Percentiles rank a stretch among this genome's conserved stretches.
Conservation (phyloP, 2,329 filamentous ascomycete species). For the Dactylellina cionopaga region DNA sequence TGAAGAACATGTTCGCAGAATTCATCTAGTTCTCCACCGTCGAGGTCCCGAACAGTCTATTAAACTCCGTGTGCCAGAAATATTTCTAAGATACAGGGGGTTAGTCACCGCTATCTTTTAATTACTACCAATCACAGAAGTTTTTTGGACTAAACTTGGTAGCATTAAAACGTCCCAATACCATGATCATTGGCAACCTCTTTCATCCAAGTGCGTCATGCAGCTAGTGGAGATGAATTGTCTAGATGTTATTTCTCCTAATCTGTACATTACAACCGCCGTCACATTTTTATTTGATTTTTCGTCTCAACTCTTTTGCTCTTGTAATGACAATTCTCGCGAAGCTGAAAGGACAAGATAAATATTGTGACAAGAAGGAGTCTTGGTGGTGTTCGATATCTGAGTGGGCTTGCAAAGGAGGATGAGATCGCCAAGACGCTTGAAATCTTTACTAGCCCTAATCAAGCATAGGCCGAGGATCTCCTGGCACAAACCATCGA, state of each 20-base stretch:
- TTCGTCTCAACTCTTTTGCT: constrained; percentile 19
- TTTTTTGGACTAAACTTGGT: constrained; percentile 14
- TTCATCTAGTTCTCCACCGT: constrained; percentile 9
- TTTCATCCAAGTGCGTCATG: constrained; percentile 34
- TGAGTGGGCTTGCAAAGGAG: too few species aligned
- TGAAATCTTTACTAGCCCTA: not conserved
- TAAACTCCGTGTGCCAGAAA: constrained; percentile 28
- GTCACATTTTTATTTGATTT: constrained; percentile 41
- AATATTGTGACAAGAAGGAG: constrained; percentile 1
- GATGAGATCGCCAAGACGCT: too few species aligned
- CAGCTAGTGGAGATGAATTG: constrained; percentile 43
- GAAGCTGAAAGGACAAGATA: not conserved
- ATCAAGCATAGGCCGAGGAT: not conserved
- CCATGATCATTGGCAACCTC: constrained; percentile 9
- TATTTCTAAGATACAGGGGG: constrained; percentile 19
- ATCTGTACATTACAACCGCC: too few species aligned
- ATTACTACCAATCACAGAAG: constrained; percentile 40
- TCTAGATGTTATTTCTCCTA: too few species aligned
- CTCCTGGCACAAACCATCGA: not conserved
- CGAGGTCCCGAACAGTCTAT: constrained; percentile 37
- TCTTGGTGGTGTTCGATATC: too few species aligned
- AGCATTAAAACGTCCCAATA: constrained; percentile 12
- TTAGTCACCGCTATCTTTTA: constrained; percentile 18
- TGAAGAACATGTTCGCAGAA: constrained; percentile 37
- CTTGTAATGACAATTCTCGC: not conserved